phyloP scores from a whole-genome alignment of 306 rosid genomes.

The Pyrus communis region DNA sequence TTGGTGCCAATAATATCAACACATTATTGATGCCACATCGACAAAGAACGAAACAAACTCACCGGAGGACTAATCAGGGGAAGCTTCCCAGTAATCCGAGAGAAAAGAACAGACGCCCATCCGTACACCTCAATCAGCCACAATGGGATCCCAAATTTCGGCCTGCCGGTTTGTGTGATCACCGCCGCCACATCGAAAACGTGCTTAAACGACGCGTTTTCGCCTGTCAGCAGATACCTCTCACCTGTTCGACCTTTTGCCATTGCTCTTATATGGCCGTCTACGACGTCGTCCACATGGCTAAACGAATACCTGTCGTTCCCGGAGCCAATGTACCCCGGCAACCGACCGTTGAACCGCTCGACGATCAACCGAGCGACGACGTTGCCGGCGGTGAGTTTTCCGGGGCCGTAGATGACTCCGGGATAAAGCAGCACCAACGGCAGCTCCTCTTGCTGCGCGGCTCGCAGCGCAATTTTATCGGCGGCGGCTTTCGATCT shows the following conservation, averaged over 20 bases:
- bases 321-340: slow-evolving; percentile 78
- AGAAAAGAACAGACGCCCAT: slow-evolving; percentile 49
- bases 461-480: slow-evolving; percentile 68
- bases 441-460: slow-evolving; percentile 49
- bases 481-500: slow-evolving; percentile 69
- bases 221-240: slow-evolving; percentile 78
- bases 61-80: slow-evolving; percentile 94
- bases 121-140: slow-evolving; percentile 72
- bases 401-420: slow-evolving; percentile 82
- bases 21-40: too few species aligned
- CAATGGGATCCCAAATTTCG: slow-evolving; percentile 50
- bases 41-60: slow-evolving; percentile 5
- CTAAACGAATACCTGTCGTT: slow-evolving; percentile 62
- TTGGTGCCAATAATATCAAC: too few species aligned
- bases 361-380: slow-evolving; percentile 63
- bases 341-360: slow-evolving; percentile 75
- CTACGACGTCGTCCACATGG: slow-evolving; percentile 82
- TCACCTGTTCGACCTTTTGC: slow-evolving; percentile 53
- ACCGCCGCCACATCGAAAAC: slow-evolving; percentile 73
- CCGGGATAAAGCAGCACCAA: slow-evolving; percentile 75
- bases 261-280: slow-evolving; percentile 77
- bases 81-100: slow-evolving; percentile 58
- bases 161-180: slow-evolving; percentile 54
- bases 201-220: slow-evolving; percentile 67
- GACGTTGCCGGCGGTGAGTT: slow-evolving; percentile 75